A percentile compares a stretch with the other conserved stretches of the same genome.
phyloP scores from a whole-genome alignment of 805 yeast genomes.

The Wickerhamiella brachini region DNA sequence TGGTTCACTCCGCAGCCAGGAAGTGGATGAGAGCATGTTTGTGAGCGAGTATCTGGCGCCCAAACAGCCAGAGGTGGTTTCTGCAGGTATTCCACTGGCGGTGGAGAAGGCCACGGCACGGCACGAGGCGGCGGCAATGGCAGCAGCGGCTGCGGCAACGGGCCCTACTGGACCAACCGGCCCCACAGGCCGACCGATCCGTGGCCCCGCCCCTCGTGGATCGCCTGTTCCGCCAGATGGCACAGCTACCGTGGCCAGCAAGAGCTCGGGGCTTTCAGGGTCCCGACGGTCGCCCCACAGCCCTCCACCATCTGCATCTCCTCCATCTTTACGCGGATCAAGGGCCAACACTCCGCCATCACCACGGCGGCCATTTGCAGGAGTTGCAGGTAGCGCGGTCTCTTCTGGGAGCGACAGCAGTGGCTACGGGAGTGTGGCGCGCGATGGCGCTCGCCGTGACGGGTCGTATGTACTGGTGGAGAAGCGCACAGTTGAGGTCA shows the following conservation, averaged over 20 bases:
- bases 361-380: background rate
- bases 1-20: constrained; percentile 40
- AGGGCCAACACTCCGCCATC: background rate
- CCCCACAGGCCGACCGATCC: too few species aligned
- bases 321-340: background rate
- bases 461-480: constrained; percentile 78
- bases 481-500: constrained; percentile 87
- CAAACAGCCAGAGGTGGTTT: background rate
- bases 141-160: background rate
- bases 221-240: too few species aligned
- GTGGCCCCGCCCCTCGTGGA: background rate
- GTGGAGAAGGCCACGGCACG: background rate
- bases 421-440: background rate
- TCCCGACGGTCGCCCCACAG: background rate
- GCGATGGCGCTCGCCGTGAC: background rate
- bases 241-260: too few species aligned
- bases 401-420: background rate
- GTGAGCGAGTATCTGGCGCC: constrained; percentile 59
- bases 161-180: background rate
- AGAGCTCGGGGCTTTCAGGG: background rate
- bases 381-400: background rate
- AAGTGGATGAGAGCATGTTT: constrained; percentile 62
- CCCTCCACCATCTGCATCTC: background rate
- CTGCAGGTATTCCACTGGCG: background rate
- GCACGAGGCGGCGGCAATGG: background rate